Evolutionary conservation across 163 green algal genomes (phyloP).

Genomic region (Botryococcus braunii): DNA sequence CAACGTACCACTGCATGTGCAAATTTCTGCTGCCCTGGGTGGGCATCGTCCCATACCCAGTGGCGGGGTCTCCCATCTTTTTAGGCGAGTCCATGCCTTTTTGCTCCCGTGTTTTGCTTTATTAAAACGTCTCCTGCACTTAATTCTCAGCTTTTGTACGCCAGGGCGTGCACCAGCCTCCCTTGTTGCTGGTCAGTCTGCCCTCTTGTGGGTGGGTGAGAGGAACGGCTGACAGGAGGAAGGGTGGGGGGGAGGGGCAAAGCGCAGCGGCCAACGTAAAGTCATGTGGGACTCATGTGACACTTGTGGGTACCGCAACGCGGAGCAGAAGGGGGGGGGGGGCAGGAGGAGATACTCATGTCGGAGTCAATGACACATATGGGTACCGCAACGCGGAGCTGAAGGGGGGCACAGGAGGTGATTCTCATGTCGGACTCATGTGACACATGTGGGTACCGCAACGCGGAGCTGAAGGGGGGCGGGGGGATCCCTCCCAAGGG

Average conservation of each 20-base stretch:
- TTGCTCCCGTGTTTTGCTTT: too few relatives aligned
- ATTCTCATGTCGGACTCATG: conserved; percentile 57
- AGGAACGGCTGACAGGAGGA: background rate
- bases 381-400: conserved; percentile 51
- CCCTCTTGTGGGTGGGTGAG: too few relatives aligned
- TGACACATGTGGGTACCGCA: conserved; percentile 49
- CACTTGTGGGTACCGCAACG: conserved; percentile 46
- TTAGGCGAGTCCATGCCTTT: too few relatives aligned
- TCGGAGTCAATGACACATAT: conserved; percentile 41
- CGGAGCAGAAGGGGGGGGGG: conserved; percentile 38
- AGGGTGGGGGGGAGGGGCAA: background rate
- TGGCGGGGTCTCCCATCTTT: too few relatives aligned
- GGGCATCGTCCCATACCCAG: too few relatives aligned
- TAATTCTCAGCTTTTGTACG: too few relatives aligned
- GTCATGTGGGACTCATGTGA: conserved; percentile 57
- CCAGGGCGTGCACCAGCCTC: too few relatives aligned
- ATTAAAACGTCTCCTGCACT: too few relatives aligned
- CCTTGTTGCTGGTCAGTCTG: too few relatives aligned
- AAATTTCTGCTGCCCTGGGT: too few relatives aligned
- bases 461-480: conserved; percentile 42
- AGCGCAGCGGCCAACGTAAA: too few relatives aligned
- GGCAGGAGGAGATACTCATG: conserved; percentile 55
- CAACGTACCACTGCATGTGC: too few relatives aligned
- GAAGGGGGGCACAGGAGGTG: conserved; percentile 31
- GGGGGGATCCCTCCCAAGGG: conserved; percentile 31